Evolutionary conservation across 495 filamentous ascomycete genomes (phyloP), one percentile per base, ranked within the genome.

Genomic region (Podospora pseudocomata): DNA sequence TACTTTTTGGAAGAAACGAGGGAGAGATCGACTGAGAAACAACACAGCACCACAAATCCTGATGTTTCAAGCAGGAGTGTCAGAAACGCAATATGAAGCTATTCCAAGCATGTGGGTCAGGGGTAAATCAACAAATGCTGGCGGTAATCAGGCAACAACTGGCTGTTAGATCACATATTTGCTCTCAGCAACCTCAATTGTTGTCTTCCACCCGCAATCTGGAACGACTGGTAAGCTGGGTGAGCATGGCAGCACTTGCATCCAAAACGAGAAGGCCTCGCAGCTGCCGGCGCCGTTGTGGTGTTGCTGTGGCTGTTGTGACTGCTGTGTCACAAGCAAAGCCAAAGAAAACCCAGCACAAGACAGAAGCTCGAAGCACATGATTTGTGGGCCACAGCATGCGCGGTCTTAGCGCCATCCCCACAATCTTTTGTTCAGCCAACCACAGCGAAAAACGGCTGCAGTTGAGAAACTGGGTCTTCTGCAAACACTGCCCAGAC

Each of bases 401-500:
- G 39, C 13, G 13, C 30, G 15, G 59, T 18, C 16, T 61, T 61
- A 61, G 59, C 59, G 59, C 59, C 26, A 26, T 30, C 59, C 59
- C 23, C 59, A 61, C 15, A 26, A 30, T n/a, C 39, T 49, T 49
- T 49, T 49, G 39, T 61, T 61, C 20, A 28, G 27, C 59, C 59
- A 26, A 61, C 59, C 59, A 61, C 59, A 61, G 26, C 23, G 59
- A 32, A 59, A 11, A 30, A 28, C 23, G 59, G 59, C 59, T 32
- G 39, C 39, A 49, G 18, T 49, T 61, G 59, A 30, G 23, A 28
- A 18, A 32, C 59, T 61, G 59, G 59, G 59, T 30, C 16, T 49
- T 49, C 59, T 61, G 59, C 59, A 61, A 28, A 61, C 59, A 61
- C 30, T 61, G 59, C 34, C 26, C 59, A 61, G 59, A 61, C 59